Conservation (phyloP, 2,329 filamentous ascomycete genomes). For the Aspergillus uvarum region DNA sequence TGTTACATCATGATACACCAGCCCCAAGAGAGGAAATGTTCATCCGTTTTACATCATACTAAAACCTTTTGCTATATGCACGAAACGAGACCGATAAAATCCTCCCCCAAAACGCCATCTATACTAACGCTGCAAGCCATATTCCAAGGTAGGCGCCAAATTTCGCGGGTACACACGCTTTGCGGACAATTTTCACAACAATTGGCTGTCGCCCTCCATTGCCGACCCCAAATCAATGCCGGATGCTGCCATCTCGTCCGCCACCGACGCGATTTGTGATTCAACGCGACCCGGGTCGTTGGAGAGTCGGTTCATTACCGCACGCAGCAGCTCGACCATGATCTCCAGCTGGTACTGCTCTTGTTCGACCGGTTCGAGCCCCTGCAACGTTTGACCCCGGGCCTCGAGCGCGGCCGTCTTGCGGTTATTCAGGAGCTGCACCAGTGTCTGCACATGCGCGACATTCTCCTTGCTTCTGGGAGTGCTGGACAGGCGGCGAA, state of each 20-base stretch:
- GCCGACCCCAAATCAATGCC: constrained; percentile 34
- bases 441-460: constrained; percentile 44
- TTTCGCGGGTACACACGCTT: background rate
- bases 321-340: constrained; percentile 41
- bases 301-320: constrained; percentile 40
- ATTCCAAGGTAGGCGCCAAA: background rate
- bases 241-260: constrained; percentile 40
- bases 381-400: constrained; percentile 35
- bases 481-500: constrained; percentile 42
- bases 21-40: background rate
- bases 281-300: constrained; percentile 31
- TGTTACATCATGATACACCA: background rate
- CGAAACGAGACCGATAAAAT: background rate
- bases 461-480: constrained; percentile 48
- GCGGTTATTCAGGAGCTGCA: constrained; percentile 44
- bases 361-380: constrained; percentile 38
- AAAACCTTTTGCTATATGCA: background rate
- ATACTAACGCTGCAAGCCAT: background rate
- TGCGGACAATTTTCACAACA: constrained; percentile 16
- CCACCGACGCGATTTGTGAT: constrained; percentile 33
- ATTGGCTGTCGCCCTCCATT: constrained; percentile 28
- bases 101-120: background rate
- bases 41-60: background rate
- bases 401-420: constrained; percentile 34
- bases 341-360: constrained; percentile 45